A percentile compares a stretch with the other conserved stretches of the same genome.
phyloP scores from a whole-genome alignment of 768 basidiomycete genomes.

The Leccinellum albellum region DNA sequence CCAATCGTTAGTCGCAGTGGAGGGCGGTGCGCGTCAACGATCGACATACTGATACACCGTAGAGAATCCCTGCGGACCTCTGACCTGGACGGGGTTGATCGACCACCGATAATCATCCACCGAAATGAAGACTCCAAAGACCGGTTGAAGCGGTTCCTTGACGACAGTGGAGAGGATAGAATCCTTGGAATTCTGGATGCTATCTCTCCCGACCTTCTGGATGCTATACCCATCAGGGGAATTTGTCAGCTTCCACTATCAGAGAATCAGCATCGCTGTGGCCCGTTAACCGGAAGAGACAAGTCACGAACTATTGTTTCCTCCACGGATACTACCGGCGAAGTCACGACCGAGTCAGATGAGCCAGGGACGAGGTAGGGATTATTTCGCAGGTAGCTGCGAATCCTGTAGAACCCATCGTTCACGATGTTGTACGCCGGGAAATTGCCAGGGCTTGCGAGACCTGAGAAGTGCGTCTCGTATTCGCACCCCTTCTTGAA shows the following conservation, averaged over 20 bases:
- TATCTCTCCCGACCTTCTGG: not conserved
- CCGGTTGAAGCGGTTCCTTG: not conserved
- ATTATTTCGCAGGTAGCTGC: not conserved
- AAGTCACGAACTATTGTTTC: not conserved
- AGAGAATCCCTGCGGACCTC: not conserved
- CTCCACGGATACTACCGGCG: not conserved
- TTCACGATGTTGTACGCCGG: not conserved
- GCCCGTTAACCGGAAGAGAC: not conserved
- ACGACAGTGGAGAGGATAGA: not conserved
- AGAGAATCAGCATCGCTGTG: not conserved
- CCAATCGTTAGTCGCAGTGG: not conserved
- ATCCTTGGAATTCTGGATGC: too few species aligned
- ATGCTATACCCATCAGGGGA: not conserved
- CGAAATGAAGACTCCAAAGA: not conserved
- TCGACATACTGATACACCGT: not conserved
- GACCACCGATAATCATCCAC: not conserved
- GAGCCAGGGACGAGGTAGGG: not conserved
- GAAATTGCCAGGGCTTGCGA: not conserved
- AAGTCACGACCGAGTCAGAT: not conserved
- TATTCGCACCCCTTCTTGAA: conserved; percentile 1
- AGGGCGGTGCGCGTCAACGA: not conserved
- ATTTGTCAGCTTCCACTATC: conserved; percentile 1
- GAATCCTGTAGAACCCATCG: conserved; percentile 1
- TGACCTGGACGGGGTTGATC: not conserved
- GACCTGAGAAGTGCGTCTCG: not conserved